Conservation (phyloP, 1,284 basidiomycete genomes). For the Chondrostereum purpureum region DNA sequence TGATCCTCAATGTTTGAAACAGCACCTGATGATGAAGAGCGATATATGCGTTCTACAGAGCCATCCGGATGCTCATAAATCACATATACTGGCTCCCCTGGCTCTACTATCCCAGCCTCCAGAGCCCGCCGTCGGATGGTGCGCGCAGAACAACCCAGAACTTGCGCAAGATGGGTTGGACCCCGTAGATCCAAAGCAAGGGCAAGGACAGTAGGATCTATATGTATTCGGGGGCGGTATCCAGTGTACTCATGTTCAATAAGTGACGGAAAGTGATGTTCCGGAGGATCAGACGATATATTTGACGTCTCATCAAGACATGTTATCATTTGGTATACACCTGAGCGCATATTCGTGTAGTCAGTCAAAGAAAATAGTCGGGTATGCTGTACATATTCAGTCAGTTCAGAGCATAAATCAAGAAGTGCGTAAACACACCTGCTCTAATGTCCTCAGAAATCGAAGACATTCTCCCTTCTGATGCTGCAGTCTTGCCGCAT, state of each 20-base stretch:
- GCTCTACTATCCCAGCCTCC: slow-evolving; percentile 18
- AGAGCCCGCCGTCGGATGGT: slow-evolving; percentile 22
- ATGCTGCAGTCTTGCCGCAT: no score
- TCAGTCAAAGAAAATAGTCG: background rate
- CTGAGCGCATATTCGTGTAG: background rate
- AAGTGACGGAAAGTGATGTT: slow-evolving; percentile 3
- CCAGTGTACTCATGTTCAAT: slow-evolving; percentile 9
- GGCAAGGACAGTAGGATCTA: slow-evolving; percentile 18
- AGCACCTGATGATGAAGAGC: background rate
- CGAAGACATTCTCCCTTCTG: no score
- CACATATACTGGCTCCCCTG: slow-evolving; percentile 19
- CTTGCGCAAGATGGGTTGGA: slow-evolving; percentile 12
- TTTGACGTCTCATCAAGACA: slow-evolving; percentile 13
- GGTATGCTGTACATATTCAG: no score
- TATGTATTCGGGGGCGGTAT: slow-evolving; percentile 18
- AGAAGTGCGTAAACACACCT: no score
- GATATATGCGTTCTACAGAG: slow-evolving; percentile 1
- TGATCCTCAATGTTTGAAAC: slow-evolving; percentile 19
- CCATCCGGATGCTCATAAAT: slow-evolving; percentile 5
- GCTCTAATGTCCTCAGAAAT: no score
- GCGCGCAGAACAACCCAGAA: slow-evolving; percentile 13
- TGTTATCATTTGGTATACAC: slow-evolving; percentile 15
- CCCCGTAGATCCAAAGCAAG: slow-evolving; percentile 14
- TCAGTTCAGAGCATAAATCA: no score
- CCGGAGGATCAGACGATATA: slow-evolving; percentile 9